These are phyloP conservation scores for Paraleonurus japonicus DNA, from an alignment of 257 asterid genomes.

Conservation along the genomic window DNA sequence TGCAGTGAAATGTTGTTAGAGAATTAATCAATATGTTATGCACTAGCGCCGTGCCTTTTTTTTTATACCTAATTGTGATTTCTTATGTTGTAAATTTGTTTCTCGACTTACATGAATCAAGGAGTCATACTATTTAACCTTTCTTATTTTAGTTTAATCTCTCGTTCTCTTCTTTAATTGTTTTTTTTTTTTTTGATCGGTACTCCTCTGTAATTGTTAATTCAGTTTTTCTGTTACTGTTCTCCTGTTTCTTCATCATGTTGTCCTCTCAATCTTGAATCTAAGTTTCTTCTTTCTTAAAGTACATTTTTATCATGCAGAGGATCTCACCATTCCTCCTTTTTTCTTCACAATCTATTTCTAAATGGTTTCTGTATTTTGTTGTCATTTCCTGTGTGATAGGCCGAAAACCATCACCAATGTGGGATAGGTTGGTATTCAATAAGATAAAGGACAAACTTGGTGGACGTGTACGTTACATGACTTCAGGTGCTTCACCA, in stretches of 20 bases:
- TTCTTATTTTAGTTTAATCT: neutral
- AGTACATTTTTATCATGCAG: conserved; percentile 3
- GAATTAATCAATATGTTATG: neutral
- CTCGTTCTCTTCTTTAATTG: neutral
- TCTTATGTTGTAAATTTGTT: neutral
- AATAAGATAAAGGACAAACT: conserved; percentile 90
- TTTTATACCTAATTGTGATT: neutral
- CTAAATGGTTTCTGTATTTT: neutral
- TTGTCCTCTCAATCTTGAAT: neutral
- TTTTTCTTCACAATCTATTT: neutral
- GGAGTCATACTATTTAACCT: neutral
- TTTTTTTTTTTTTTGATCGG: too few relatives aligned
- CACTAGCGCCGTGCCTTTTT: neutral
- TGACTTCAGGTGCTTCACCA: conserved; percentile 98
- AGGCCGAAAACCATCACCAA: conserved; percentile 91
- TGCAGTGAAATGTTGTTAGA: neutral
- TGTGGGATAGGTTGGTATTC: conserved; percentile 96
- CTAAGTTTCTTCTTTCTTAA: neutral
- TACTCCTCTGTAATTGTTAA: neutral
- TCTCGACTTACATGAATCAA: neutral
- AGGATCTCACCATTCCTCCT: neutral
- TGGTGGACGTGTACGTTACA: conserved; percentile 90
- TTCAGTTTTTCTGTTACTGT: neutral
- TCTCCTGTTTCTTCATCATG: neutral
- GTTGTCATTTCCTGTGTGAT: conserved; percentile 13